Evolutionary conservation across 2,329 filamentous ascomycete genomes (phyloP), one percentile per base, ranked within the genome.

Genomic region (Diaporthe caulivora): DNA sequence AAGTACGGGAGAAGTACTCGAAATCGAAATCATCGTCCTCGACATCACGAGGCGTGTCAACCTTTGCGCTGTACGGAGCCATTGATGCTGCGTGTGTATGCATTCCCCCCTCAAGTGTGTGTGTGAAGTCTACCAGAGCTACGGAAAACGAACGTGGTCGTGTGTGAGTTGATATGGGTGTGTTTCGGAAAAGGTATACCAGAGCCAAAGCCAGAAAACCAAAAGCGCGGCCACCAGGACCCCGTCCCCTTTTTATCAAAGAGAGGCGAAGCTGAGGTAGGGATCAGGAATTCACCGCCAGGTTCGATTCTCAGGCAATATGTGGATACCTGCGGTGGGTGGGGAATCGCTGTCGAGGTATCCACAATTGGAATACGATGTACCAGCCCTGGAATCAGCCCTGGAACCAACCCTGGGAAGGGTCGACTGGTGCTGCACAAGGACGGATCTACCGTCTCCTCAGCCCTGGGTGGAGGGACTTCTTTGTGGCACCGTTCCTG

Each of bases 1-100:
- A 93, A 76, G 90, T 91, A 74, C 85, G 84, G 71, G 82, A 80
- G 78, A 91, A 91, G 81, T 89, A 90, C 76, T 86, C 85, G 74
- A 87, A 85, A 78, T 87, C 86, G 76, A 85, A 84, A 77, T 87
- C 86, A 76, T 84, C 84, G 72, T 87, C 85, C 77, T 87, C 84
- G 71, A 73, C 42, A 54, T 69, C 68, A 75, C 74, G 71, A 53
- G 71, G 55, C 47, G 67, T 40, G n/a, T 51, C 74, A 69, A 71
- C 53, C 49, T 68, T 60, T 54, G 65, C 58, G 68, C 31, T 73
- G 71, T 71, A 73, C 37, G 74, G 53, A 21, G 74, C 74, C 74
- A 75, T 75, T 68, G 71, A 18, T 73, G 70, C 51, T 70, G 72
- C 24, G 51, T 53, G 42, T 62, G 72, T 67, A 69, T 69, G 69